Percentiles rank a stretch among this genome's conserved stretches.
Conservation (phyloP, 2,329 filamentous ascomycete species). For the Aspergillus calidoustus region DNA sequence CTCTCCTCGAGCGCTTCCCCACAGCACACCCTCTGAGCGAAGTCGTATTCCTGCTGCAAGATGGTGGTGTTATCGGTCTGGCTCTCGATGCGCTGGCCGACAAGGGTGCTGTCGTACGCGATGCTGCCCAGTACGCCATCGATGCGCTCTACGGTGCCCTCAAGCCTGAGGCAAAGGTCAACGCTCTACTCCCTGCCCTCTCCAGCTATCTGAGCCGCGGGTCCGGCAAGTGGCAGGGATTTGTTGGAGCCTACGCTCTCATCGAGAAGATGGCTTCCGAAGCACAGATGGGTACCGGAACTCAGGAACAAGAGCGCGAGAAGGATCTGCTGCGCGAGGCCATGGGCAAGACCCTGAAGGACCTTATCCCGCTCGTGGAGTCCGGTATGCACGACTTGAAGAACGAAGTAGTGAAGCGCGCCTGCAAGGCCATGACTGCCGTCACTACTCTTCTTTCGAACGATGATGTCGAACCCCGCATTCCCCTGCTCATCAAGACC, state of each 20-base stretch:
- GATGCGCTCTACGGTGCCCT: conserved; percentile 84
- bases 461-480: conserved; percentile 91
- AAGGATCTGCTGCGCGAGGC: conserved; percentile 89
- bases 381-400: conserved; percentile 97
- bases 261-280: conserved; percentile 95
- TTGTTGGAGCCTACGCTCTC: conserved; percentile 81
- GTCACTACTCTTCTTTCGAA: conserved; percentile 90
- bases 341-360: conserved; percentile 79
- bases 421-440: conserved; percentile 88
- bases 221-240: conserved; percentile 96
- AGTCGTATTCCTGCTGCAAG: conserved; percentile 78
- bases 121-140: conserved; percentile 91
- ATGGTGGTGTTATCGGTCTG: conserved; percentile 71
- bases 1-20: conserved; percentile 89
- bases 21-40: conserved; percentile 77
- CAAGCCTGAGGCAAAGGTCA: conserved; percentile 79
- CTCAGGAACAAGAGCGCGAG: conserved; percentile 79
- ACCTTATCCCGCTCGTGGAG: conserved; percentile 89
- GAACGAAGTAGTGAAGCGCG: conserved; percentile 79
- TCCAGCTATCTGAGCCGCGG: conserved; percentile 76
- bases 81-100: conserved; percentile 87
- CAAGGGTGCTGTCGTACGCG: conserved; percentile 85
- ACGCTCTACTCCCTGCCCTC: conserved; percentile 78
- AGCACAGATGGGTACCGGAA: conserved; percentile 82
- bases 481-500: conserved; percentile 88